A percentile compares a stretch with the other conserved stretches of the same genome.
phyloP scores from a whole-genome alignment of 352 stramenopile genomes.

The Globisporangium nunn region DNA sequence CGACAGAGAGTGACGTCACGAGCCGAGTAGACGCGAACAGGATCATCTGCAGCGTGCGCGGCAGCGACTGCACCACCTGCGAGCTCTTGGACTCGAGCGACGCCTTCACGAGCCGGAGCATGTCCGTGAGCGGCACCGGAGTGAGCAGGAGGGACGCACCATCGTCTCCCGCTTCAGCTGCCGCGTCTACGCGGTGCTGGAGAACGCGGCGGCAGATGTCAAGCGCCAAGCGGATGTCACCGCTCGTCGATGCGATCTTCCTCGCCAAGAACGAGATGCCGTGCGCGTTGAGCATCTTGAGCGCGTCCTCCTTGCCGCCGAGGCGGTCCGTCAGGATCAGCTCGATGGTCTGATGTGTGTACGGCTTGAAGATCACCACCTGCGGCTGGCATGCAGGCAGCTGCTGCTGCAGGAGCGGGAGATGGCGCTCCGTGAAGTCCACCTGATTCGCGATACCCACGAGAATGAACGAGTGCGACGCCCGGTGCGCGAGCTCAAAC shows the following conservation, averaged over 20 bases:
- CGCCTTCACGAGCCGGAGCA: conserved; percentile 66
- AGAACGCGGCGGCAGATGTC: conserved; percentile 70
- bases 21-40: conserved; percentile 59
- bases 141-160: conserved; percentile 2
- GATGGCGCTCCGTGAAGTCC: conserved; percentile 77
- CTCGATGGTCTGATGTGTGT: conserved; percentile 71
- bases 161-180: conserved; percentile 10
- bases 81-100: conserved; percentile 60
- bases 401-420: conserved; percentile 48
- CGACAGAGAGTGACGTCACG: conserved; percentile 18
- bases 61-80: conserved; percentile 47
- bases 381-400: conserved; percentile 42
- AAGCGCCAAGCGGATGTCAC: conserved; percentile 67
- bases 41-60: conserved; percentile 79
- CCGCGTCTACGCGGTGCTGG: conserved; percentile 25
- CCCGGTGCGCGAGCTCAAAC: conserved; percentile 68
- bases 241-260: conserved; percentile 70
- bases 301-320: conserved; percentile 30
- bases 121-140: conserved; percentile 61
- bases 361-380: conserved; percentile 77
- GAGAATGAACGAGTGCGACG: conserved; percentile 56
- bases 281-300: conserved; percentile 55
- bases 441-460: conserved; percentile 82
- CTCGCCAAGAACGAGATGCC: conserved; percentile 73
- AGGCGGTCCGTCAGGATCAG: conserved; percentile 67